Evolutionary conservation across 164 flowering plant genomes (phyloP), one percentile per base, ranked within the genome.

Genomic region (Pachysandra terminalis): DNA sequence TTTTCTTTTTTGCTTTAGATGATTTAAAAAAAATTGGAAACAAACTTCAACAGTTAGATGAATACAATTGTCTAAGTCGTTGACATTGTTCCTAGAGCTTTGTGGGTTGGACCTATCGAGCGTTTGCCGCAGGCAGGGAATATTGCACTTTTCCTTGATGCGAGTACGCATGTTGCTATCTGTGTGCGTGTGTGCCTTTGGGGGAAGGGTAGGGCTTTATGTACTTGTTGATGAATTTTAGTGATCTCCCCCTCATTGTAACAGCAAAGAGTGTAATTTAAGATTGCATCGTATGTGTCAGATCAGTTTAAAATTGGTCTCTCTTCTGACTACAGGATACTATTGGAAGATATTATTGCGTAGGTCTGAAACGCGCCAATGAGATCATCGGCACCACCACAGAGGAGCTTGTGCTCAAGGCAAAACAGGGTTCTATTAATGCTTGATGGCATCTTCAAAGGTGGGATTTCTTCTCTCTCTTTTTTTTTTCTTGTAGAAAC

Each of bases 371-470:
- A 83, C 89, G 93, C 23, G 97, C 97, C 15, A 94, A 94, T 65
- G 96, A 91, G 79, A 88, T 91, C 62, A 94, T 94, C 27, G 98
- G 98, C 27, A 87, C 83, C 72, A 94, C 97, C 32, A 91, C 98
- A 1, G 97, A 94, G 74, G 98, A 94, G 80, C 79, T 90, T 68
- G 97, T 94, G 63, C 79, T 84, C 24, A 91, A 84, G 81, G 95
- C 88, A 67, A 81, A 65, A 71, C 88, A 85, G 75, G 81, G 75
- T 60, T 51, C 65, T 24, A 52, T 1, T 59, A n/a, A 57, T 37
- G 5, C 73, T 64, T 80, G 82, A 81, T 61, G 59, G 40, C 59
- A 37, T 56, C 59, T 23, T 57, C 26, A 19, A 23, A 56, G 48
- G 61, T 40, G 2, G 24, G 27, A 17, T 23, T 56, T 56, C 26